A percentile compares a stretch with the other conserved stretches of the same genome.
Evolutionary conservation across 2,329 filamentous ascomycete species (phyloP).

Genomic region (Pseudogymnoascus sp.): DNA sequence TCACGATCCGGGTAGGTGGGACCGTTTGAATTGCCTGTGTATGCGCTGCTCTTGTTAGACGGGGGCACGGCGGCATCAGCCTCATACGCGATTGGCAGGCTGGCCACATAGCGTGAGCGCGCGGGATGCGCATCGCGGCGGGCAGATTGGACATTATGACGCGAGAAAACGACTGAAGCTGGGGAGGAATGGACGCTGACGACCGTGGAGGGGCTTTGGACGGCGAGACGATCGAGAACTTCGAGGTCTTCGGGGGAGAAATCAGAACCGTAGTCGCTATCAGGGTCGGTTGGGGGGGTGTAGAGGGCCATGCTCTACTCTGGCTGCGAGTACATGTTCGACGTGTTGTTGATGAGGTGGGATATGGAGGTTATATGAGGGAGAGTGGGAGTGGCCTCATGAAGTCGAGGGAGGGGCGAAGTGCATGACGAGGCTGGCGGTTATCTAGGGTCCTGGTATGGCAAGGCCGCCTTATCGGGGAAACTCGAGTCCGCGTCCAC

Average conservation of each 20-base stretch:
- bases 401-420: background rate
- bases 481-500: background rate
- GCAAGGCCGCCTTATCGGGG: background rate
- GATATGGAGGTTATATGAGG: background rate
- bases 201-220: conserved; percentile 21
- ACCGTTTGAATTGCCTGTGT: conserved; percentile 15
- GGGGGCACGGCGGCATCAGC: background rate
- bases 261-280: conserved; percentile 57
- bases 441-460: background rate
- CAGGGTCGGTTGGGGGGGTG: conserved; percentile 9
- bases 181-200: conserved; percentile 24
- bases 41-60: conserved; percentile 9
- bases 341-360: background rate
- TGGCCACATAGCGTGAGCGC: background rate
- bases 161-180: conserved; percentile 12
- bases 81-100: conserved; percentile 1
- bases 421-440: background rate
- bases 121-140: conserved; percentile 4
- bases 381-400: background rate
- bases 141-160: conserved; percentile 17
- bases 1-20: conserved; percentile 46
- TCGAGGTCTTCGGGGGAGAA: conserved; percentile 49
- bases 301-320: background rate
- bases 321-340: background rate
- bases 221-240: conserved; percentile 38